These are phyloP conservation scores for Neonothopanus nambi DNA, from an alignment of 1,284 basidiomycete genomes.

Conservation along the genomic window DNA sequence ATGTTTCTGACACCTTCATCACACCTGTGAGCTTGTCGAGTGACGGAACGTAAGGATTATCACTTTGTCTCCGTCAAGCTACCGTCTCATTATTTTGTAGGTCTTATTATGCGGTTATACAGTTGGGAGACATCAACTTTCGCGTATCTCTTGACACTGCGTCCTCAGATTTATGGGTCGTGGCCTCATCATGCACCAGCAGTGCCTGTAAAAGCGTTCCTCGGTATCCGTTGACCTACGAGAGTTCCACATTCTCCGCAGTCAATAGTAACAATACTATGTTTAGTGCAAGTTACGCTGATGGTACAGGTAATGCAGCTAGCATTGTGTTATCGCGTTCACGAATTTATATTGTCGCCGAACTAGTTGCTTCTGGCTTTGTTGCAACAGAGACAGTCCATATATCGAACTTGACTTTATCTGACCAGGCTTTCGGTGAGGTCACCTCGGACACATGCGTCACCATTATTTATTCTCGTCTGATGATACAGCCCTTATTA, in stretches of 20 bases:
- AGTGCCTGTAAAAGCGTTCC: constrained; percentile 55
- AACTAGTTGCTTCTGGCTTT: constrained; percentile 63
- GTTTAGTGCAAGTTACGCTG: constrained; percentile 64
- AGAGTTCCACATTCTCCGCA: constrained; percentile 61
- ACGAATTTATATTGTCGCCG: constrained; percentile 13
- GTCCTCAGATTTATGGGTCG: constrained; percentile 74
- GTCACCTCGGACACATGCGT: constrained; percentile 19
- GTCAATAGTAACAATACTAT: constrained; percentile 60
- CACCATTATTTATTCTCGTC: constrained; percentile 1
- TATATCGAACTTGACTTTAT: constrained; percentile 56
- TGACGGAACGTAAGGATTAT: no score
- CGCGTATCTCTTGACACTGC: constrained; percentile 74
- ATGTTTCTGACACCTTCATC: constrained; percentile 22
- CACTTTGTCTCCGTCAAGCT: no score
- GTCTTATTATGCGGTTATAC: constrained; percentile 64
- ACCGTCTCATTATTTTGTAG: constrained; percentile 31
- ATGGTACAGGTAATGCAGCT: constrained; percentile 56
- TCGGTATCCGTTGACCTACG: constrained; percentile 63
- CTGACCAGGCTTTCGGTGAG: constrained; percentile 66
- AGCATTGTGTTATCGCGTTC: not conserved
- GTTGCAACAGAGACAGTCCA: constrained; percentile 63
- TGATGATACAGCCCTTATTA: constrained; percentile 50
- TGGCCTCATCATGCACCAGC: constrained; percentile 62
- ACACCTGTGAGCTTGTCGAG: no score
- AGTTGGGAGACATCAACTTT: constrained; percentile 61